Conservation (phyloP, 106 monocot genomes). For the Acorus calamus region DNA sequence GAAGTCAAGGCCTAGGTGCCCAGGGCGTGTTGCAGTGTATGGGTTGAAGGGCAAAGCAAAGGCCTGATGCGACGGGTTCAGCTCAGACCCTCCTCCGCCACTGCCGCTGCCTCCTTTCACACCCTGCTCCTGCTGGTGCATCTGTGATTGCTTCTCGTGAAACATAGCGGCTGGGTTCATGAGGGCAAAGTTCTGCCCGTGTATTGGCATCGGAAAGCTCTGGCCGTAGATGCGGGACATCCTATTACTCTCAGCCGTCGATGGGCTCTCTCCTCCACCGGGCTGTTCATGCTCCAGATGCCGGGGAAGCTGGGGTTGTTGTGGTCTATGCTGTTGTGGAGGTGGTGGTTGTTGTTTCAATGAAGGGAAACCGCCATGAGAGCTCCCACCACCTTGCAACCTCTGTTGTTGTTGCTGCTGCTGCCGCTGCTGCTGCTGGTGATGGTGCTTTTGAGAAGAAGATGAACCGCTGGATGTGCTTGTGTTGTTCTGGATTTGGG, state of each 20-base stretch:
- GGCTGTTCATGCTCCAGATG: conserved; percentile 25
- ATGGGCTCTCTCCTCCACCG: conserved; percentile 29
- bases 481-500: conserved; percentile 36
- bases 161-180: conserved; percentile 39
- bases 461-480: conserved; percentile 61
- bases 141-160: conserved; percentile 19
- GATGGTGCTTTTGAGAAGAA: conserved; percentile 59
- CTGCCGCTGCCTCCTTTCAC: too few species aligned
- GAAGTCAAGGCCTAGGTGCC: too few species aligned
- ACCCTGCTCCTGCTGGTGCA: conserved; percentile 1
- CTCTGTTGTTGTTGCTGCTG: not conserved
- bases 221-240: conserved; percentile 24
- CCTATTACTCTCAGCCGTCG: conserved; percentile 24
- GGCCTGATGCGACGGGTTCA: too few species aligned
- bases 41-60: too few species aligned
- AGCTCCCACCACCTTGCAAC: conserved; percentile 5
- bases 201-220: conserved; percentile 53
- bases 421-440: conserved; percentile 27
- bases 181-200: conserved; percentile 54
- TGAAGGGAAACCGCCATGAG: conserved; percentile 15
- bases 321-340: conserved; percentile 4
- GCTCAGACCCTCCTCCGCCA: too few species aligned
- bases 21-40: too few species aligned
- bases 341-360: conserved; percentile 19
- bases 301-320: conserved; percentile 7